Evolutionary conservation across 75 land plant species (phyloP).

Genomic region (Pseudotsuga menziesii): DNA sequence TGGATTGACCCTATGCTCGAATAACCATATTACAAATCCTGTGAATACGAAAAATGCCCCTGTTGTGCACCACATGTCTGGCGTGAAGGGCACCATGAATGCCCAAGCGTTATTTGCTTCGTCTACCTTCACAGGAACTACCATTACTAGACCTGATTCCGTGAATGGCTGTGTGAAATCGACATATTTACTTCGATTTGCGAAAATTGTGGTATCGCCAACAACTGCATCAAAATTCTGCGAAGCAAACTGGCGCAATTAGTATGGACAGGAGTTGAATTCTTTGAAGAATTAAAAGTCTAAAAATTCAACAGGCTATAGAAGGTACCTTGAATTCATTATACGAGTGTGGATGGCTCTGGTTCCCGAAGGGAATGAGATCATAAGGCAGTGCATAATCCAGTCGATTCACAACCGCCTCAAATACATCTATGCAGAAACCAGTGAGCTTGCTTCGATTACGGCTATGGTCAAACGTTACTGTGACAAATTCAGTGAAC

Average conservation of each 20-base stretch:
- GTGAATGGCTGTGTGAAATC: conserved; percentile 63
- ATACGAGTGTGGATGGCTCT: not conserved
- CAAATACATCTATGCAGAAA: conserved; percentile 35
- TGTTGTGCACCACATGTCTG: conserved; percentile 39
- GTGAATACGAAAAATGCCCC: conserved; percentile 31
- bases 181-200: conserved; percentile 34
- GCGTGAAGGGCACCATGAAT: conserved; percentile 36
- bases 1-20: conserved; percentile 29
- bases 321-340: conserved; percentile 13
- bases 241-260: too few species aligned
- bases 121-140: conserved; percentile 21
- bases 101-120: conserved; percentile 36
- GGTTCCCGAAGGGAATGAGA: conserved; percentile 10
- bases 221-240: conserved; percentile 59
- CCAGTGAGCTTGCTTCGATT: conserved; percentile 9
- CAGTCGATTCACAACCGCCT: conserved; percentile 17
- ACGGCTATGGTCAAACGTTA: not conserved
- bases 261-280: not conserved
- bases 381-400: conserved; percentile 28
- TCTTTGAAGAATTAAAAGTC: not conserved
- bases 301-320: not conserved
- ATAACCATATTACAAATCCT: conserved; percentile 30
- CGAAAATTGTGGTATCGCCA: conserved; percentile 43
- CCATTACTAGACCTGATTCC: conserved; percentile 48
- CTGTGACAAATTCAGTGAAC: conserved; percentile 16